These are phyloP conservation scores for Dimocarpus longan DNA, from an alignment of 345 rosid genomes.

Conservation along the genomic window DNA sequence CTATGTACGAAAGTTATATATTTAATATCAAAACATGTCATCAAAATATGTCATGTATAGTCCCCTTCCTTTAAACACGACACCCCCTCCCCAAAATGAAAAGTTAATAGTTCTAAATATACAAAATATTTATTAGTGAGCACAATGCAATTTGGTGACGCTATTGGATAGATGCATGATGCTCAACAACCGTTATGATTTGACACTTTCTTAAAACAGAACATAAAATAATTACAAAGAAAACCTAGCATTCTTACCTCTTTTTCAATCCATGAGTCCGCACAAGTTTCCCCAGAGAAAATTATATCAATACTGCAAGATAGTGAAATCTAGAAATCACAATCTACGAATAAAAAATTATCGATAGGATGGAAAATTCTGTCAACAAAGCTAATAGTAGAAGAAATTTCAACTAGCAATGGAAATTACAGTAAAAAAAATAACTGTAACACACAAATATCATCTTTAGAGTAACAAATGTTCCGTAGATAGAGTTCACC, in stretches of 20 bases:
- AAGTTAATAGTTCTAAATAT: too few relatives aligned
- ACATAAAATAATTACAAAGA: neutral
- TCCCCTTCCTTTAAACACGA: neutral
- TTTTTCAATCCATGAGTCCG: conserved; percentile 94
- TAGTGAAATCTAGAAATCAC: conserved; percentile 22
- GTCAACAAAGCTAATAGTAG: neutral
- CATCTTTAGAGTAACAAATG: neutral
- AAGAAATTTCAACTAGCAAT: neutral
- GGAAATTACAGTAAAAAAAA: neutral
- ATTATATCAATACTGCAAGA: conserved; percentile 75
- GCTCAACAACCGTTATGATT: neutral
- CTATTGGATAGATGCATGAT: neutral
- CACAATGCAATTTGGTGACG: neutral
- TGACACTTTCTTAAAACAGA: neutral
- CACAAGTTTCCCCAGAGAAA: conserved; percentile 80
- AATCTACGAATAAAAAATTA: neutral
- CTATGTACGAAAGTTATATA: too few relatives aligned
- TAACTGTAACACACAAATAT: neutral
- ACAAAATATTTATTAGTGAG: neutral
- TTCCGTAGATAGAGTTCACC: neutral
- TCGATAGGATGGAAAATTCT: conserved; percentile 4
- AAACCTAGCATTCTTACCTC: conserved; percentile 49
- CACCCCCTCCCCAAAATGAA: too few relatives aligned
- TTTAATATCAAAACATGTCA: neutral
- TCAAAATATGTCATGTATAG: neutral